Evolutionary conservation across 192 early-diverging fungal genomes (phyloP).

Genomic region (Gonapodya prolifera): DNA sequence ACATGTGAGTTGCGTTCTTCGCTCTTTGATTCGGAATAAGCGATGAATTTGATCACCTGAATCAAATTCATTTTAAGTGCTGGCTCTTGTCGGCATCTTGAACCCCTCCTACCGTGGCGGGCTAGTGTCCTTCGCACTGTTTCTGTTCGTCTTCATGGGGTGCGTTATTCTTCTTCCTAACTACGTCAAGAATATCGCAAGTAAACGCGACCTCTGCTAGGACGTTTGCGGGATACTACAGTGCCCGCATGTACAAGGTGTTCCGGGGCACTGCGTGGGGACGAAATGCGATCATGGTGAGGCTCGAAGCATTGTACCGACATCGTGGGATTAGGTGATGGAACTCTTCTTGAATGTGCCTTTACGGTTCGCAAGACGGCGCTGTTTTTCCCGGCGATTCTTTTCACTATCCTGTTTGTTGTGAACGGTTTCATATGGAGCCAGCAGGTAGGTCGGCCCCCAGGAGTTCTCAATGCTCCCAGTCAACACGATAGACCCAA

Average conservation of each 20-base stretch:
- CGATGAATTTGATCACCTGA: no score
- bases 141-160: conserved; percentile 37
- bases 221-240: conserved; percentile 6
- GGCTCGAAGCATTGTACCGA: background rate
- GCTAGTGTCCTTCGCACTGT: conserved; percentile 37
- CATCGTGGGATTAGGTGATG: no score
- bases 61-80: conserved; percentile 16
- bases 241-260: conserved; percentile 4
- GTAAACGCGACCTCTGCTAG: background rate
- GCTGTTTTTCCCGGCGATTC: conserved; percentile 9
- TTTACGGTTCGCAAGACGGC: no score
- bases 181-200: background rate
- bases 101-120: conserved; percentile 55
- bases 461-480: no score
- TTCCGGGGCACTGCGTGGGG: conserved; percentile 1
- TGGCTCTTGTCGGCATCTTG: conserved; percentile 43
- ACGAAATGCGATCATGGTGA: conserved; percentile 2
- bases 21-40: background rate
- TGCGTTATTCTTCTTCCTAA: conserved; percentile 21
- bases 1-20: conserved; percentile 19
- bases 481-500: no score
- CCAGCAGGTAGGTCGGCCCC: no score
- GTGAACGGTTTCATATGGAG: conserved; percentile 80
- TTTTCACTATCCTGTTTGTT: conserved; percentile 48
- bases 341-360: no score